phyloP scores from a whole-genome alignment of 176 grass and related monocot species.

The Lolium perenne region DNA sequence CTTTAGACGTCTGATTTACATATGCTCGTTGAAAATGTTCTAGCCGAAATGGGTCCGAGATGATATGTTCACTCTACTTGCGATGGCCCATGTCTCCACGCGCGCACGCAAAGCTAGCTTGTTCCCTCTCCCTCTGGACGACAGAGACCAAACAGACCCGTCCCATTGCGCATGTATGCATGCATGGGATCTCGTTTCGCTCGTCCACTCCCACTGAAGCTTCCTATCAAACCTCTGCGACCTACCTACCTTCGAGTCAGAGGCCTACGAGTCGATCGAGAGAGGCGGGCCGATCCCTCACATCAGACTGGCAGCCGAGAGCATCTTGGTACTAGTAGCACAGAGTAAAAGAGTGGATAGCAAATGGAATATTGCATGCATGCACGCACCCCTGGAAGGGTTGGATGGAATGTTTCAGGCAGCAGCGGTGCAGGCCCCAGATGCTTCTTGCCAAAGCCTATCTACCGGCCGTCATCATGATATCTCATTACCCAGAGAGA shows the following conservation, averaged over 20 bases:
- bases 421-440: constrained; percentile 37
- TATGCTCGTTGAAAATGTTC: no score
- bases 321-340: constrained; percentile 57
- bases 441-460: constrained; percentile 38
- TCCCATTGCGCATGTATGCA: not conserved
- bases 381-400: not conserved
- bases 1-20: no score
- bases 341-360: constrained; percentile 47
- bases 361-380: constrained; percentile 84
- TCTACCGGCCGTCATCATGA: constrained; percentile 25
- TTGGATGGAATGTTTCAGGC: constrained; percentile 75
- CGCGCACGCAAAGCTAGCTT: constrained; percentile 44
- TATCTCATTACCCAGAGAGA: constrained; percentile 5
- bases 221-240: constrained; percentile 27
- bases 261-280: not conserved
- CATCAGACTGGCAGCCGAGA: constrained; percentile 58
- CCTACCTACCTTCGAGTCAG: not conserved
- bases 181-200: constrained; percentile 31
- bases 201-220: not conserved
- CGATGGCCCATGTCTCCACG: not conserved
- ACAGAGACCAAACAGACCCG: constrained; percentile 38
- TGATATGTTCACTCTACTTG: not conserved
- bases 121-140: constrained; percentile 24
- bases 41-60: no score
- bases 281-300: constrained; percentile 64